Evolutionary conservation across 2,329 filamentous ascomycete genomes (phyloP).

Genomic region (Penicillium carneum): DNA sequence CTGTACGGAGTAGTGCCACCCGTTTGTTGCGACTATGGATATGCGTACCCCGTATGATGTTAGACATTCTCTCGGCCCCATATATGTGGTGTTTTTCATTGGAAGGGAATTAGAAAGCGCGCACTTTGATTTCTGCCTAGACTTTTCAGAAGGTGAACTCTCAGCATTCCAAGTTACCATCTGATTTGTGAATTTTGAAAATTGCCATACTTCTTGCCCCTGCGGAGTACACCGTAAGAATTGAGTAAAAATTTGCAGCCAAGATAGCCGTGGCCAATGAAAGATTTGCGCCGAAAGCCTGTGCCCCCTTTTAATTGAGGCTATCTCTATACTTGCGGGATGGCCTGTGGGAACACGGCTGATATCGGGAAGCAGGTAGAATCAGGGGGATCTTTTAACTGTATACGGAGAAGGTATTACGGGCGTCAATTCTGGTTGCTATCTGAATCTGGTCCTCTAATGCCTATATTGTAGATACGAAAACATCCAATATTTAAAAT

Average conservation of each 20-base stretch:
- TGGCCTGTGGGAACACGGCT: conserved; percentile 11
- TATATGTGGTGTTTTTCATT: neutral
- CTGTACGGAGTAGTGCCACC: neutral
- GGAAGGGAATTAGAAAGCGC: neutral
- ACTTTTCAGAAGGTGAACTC: conserved; percentile 19
- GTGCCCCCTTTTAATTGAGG: conserved; percentile 6
- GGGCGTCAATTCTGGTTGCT: neutral
- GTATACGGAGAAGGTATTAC: neutral
- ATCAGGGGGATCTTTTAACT: neutral
- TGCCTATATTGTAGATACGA: neutral
- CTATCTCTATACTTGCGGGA: conserved; percentile 16
- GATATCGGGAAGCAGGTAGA: neutral
- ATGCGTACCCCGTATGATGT: neutral
- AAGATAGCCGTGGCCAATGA: neutral
- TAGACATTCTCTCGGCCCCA: neutral
- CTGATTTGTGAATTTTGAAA: neutral
- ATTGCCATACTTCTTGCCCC: no score
- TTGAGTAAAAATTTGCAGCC: neutral
- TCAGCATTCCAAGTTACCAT: conserved; percentile 32
- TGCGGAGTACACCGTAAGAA: neutral
- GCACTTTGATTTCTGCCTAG: neutral
- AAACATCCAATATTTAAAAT: neutral
- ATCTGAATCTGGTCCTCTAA: neutral
- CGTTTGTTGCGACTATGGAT: neutral
- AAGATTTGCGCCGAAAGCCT: neutral